A percentile compares a stretch with the other conserved stretches of the same genome.
Conservation (phyloP, 352 stramenopile genomes). For the Hyaloperonospora brassicae region DNA sequence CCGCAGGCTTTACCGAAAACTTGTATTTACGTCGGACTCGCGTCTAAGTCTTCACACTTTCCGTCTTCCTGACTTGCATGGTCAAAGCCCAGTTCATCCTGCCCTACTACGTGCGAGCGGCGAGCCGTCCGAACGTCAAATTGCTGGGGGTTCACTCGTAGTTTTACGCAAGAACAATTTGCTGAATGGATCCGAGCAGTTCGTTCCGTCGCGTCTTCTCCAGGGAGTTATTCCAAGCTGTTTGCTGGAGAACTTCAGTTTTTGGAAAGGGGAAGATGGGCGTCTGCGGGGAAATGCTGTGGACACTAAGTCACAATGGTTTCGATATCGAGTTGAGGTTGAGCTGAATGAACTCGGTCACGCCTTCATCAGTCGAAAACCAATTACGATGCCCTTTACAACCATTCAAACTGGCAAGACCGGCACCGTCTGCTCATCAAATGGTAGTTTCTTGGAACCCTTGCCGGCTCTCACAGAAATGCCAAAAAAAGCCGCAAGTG, state of each 20-base stretch:
- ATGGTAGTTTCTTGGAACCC: conserved; percentile 26
- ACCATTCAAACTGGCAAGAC: conserved; percentile 30
- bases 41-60: conserved; percentile 91
- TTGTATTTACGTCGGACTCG: conserved; percentile 96
- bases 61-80: conserved; percentile 44
- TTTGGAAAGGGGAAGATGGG: conserved; percentile 96
- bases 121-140: conserved; percentile 57
- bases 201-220: conserved; percentile 88
- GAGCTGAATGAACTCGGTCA: conserved; percentile 36
- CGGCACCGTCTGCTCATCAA: conserved; percentile 17
- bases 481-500: conserved; percentile 2
- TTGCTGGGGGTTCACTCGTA: conserved; percentile 78
- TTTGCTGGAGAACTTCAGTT: conserved; percentile 93
- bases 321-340: conserved; percentile 77
- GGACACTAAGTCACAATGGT: conserved; percentile 78
- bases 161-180: conserved; percentile 72
- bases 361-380: conserved; percentile 52
- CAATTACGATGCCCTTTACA: conserved; percentile 63
- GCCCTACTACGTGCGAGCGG: conserved; percentile 53
- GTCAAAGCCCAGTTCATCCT: conserved; percentile 57
- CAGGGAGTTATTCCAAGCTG: conserved; percentile 91
- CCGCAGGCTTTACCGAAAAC: conserved; percentile 91
- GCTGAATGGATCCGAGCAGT: conserved; percentile 75
- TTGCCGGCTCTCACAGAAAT: conserved; percentile 32
- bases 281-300: conserved; percentile 91